Evolutionary conservation across 305 asterid genomes (phyloP).

Genomic region (Fraxinus velutina): DNA sequence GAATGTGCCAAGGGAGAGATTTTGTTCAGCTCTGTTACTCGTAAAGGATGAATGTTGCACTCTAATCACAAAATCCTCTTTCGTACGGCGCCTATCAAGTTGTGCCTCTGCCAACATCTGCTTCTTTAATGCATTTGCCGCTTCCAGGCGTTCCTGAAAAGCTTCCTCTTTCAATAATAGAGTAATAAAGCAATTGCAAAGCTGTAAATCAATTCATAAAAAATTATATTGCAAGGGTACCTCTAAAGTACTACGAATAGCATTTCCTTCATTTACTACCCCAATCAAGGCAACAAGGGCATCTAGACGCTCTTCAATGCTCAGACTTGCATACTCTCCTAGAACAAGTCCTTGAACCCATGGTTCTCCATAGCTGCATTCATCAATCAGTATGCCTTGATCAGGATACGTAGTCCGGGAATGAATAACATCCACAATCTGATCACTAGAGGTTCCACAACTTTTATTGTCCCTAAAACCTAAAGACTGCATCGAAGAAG

Average conservation of each 20-base stretch:
- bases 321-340: slow-evolving; percentile 72
- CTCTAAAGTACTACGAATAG: slow-evolving; percentile 71
- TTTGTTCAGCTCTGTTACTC: slow-evolving; percentile 38
- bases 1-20: slow-evolving; percentile 13
- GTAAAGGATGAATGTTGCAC: slow-evolving; percentile 34
- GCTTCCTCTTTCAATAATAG: slow-evolving; percentile 24
- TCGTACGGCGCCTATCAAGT: slow-evolving; percentile 80
- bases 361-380: slow-evolving; percentile 49
- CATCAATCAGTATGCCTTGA: slow-evolving; percentile 45
- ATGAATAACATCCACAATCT: slow-evolving; percentile 19
- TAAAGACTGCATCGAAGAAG: slow-evolving; percentile 29
- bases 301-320: slow-evolving; percentile 76
- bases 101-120: slow-evolving; percentile 94
- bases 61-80: slow-evolving; percentile 59
- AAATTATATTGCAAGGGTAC: slow-evolving; percentile 33
- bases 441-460: slow-evolving; percentile 39
- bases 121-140: slow-evolving; percentile 85
- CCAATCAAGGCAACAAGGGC: slow-evolving; percentile 74
- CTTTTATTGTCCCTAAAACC: slow-evolving; percentile 28
- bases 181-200: slow-evolving; percentile 22
- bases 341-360: slow-evolving; percentile 89
- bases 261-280: slow-evolving; percentile 85
- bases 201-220: not conserved
- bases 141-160: slow-evolving; percentile 89
- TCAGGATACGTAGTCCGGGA: slow-evolving; percentile 22